Evolutionary conservation across 306 rosid species (phyloP).

Genomic region (Corylus americana): DNA sequence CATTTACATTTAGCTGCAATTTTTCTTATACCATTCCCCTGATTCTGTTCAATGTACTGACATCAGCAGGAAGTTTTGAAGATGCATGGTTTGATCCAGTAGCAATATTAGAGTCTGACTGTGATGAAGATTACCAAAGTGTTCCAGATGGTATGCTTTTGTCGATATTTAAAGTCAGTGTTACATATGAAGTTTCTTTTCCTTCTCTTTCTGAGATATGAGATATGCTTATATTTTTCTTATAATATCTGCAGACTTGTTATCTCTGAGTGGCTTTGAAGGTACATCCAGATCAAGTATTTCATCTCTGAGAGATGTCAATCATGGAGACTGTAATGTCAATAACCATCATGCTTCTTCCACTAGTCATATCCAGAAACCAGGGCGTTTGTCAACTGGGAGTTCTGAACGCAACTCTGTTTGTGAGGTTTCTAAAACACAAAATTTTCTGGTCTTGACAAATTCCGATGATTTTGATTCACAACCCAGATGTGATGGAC

Average conservation of each 20-base stretch:
- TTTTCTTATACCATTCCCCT: background rate
- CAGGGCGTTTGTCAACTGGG: slow-evolving; percentile 30
- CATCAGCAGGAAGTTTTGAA: slow-evolving; percentile 51
- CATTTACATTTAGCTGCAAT: slow-evolving; percentile 1
- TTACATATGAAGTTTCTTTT: slow-evolving; percentile 8
- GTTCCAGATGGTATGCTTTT: slow-evolving; percentile 70
- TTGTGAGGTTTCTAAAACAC: slow-evolving; percentile 40
- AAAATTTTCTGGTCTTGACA: slow-evolving; percentile 30
- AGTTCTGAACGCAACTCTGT: slow-evolving; percentile 31
- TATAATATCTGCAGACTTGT: slow-evolving; percentile 51
- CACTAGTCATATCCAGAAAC: slow-evolving; percentile 42
- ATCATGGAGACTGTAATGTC: slow-evolving; percentile 36
- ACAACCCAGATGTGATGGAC: slow-evolving; percentile 42
- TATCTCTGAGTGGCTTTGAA: slow-evolving; percentile 57
- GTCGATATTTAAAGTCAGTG: background rate
- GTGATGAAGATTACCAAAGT: slow-evolving; percentile 90
- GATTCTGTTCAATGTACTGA: slow-evolving; percentile 25
- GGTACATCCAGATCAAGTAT: slow-evolving; percentile 43
- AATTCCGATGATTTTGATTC: slow-evolving; percentile 44
- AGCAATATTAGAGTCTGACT: slow-evolving; percentile 73
- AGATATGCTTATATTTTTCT: background rate
- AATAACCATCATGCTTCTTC: slow-evolving; percentile 21
- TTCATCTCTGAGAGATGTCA: slow-evolving; percentile 50
- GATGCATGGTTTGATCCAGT: slow-evolving; percentile 88
- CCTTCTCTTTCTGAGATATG: background rate